Conservation (phyloP, 139 green algal species). For the Chlorella sp. region DNA sequence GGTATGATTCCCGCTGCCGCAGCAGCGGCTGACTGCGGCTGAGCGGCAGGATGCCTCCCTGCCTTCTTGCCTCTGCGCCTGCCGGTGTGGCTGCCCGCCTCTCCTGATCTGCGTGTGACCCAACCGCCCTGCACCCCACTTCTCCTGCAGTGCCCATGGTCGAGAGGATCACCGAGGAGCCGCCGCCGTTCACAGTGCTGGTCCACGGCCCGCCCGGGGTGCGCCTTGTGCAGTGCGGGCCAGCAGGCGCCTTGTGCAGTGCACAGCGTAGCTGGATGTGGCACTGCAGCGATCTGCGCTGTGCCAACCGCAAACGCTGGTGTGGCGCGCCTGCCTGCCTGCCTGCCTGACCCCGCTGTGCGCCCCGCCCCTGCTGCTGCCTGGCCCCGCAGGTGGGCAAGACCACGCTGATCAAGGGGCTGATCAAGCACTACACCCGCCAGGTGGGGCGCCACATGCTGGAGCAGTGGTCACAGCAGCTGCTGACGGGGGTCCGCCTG, state of each 20-base stretch:
- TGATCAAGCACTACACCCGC: conserved; percentile 98
- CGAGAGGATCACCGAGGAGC: conserved; percentile 75
- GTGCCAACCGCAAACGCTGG: not conserved
- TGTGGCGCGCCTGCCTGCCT: not conserved
- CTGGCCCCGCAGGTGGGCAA: conserved; percentile 80
- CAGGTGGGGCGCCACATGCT: conserved; percentile 27
- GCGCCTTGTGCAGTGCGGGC: not conserved
- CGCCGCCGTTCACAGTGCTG: conserved; percentile 93
- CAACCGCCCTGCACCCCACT: not conserved
- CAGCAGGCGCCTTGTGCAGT: not conserved
- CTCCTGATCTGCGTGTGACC: not conserved
- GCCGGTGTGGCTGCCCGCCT: not conserved
- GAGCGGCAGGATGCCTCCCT: too few relatives aligned
- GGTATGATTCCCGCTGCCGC: too few relatives aligned
- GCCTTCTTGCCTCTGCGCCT: too few relatives aligned
- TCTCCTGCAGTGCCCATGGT: conserved; percentile 70
- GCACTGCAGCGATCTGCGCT: too few relatives aligned
- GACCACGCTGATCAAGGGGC: conserved; percentile 89
- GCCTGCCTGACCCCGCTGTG: not conserved
- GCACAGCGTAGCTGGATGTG: not conserved
- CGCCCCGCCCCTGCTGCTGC: not conserved
- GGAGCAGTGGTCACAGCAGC: too few relatives aligned
- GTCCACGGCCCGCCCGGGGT: conserved; percentile 92
- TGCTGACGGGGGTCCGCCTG: too few relatives aligned
- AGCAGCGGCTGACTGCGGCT: too few relatives aligned